Evolutionary conservation across 257 asterid genomes (phyloP).

Genomic region (Orobanche coerulescens): DNA sequence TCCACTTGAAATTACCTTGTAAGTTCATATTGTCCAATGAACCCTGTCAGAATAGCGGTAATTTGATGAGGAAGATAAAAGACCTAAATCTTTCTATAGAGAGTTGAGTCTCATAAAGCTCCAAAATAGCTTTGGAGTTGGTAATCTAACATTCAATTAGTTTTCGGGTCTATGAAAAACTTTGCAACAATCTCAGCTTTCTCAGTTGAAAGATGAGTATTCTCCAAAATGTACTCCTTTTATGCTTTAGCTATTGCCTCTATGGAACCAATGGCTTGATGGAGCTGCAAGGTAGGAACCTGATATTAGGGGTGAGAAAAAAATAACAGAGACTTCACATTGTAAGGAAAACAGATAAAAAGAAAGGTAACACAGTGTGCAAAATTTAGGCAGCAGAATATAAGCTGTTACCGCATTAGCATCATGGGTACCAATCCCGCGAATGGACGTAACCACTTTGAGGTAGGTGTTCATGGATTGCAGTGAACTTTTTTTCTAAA

Average conservation of each 20-base stretch:
- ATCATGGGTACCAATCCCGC: conserved; percentile 80
- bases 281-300: conserved; percentile 48
- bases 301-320: neutral
- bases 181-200: conserved; percentile 70
- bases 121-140: neutral
- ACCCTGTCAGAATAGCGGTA: too few relatives aligned
- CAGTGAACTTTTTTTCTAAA: conserved; percentile 69
- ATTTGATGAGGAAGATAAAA: too few relatives aligned
- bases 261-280: conserved; percentile 87
- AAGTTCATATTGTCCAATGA: too few relatives aligned
- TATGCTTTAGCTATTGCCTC: conserved; percentile 88
- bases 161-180: conserved; percentile 77
- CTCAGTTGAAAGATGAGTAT: conserved; percentile 79
- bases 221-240: conserved; percentile 64
- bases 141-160: conserved; percentile 25
- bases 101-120: neutral
- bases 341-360: neutral
- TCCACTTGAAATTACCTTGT: too few relatives aligned
- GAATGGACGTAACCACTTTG: conserved; percentile 82
- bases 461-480: conserved; percentile 60
- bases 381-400: neutral
- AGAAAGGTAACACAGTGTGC: neutral
- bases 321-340: neutral
- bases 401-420: conserved; percentile 58
- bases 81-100: neutral